Base-by-base conservation (phyloP, 192 early-diverging fungal species). In the Mortierella hygrophila region DNA sequence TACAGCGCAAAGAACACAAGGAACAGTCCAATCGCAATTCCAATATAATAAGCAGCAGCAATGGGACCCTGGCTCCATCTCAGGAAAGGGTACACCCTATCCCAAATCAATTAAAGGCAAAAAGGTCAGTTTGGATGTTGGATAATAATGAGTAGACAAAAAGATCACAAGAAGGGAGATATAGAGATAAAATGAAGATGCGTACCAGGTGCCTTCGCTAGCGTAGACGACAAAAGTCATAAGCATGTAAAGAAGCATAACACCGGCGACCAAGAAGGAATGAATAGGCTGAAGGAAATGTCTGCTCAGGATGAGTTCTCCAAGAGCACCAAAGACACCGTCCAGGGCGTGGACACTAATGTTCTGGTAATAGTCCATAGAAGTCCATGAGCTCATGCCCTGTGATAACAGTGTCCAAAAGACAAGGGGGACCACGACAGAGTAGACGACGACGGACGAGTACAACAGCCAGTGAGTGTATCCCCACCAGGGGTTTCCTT, bases 31-130 rank as follows among this genome's bases (percentile, higher is more conserved):
- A 81, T 52, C 7, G 78, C 82, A 32, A 88, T 75, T 18, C 63
- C 82, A 32, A 85, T 47, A n/a, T 81, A 77, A 49, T 82, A 81
- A 6, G 69, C 69, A 0, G 84, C 82, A 7, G 72, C 79, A 8
- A 60, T 79, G 5, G 82, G 82, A 6, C 80, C 79, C 23, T 84
- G 79, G 29, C 68, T 37, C 77, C 82, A 88, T 55, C 72, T 37
- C 18, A 88, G 26, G 76, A 88, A 88, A 1, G 88, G 77, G 55
- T 88, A 88, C 23, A 88, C 82, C 79, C 80, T 82, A 54, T 32
- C 0, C 29, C 11, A 76, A 46, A 40, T 29, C 71, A 46, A 13
- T 26, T 40, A 11, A 70, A 20, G 18, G 32, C 40, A 35, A 70
- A 16, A 13, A 16, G 16, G 68, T 32, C 29, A 26, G 7, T 46